phyloP scores from a whole-genome alignment of 495 filamentous ascomycete genomes.

The Neurospora sp. region DNA sequence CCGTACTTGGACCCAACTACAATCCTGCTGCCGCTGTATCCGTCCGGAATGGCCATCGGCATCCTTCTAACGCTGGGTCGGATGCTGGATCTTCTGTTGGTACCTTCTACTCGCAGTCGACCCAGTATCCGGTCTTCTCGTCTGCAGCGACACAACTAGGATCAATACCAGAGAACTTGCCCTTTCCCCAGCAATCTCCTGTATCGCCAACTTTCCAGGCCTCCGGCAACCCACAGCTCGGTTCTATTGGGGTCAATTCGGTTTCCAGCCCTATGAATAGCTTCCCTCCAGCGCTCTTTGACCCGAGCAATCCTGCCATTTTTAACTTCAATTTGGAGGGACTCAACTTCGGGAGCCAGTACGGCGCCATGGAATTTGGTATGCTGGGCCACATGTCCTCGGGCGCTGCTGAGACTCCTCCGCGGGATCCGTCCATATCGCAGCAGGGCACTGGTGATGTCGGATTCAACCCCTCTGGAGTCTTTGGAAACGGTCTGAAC shows the following conservation, averaged over 20 bases:
- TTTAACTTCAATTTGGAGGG: constrained; percentile 92
- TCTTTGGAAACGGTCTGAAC: constrained; percentile 33
- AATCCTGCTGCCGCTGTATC: constrained; percentile 33
- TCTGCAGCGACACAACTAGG: constrained; percentile 15
- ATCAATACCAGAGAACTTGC: constrained; percentile 34
- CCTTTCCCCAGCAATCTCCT: constrained; percentile 58
- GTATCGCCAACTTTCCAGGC: constrained; percentile 56
- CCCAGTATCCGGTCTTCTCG: constrained; percentile 27
- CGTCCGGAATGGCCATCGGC: constrained; percentile 22
- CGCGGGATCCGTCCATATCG: constrained; percentile 46
- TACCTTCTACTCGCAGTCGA: constrained; percentile 28
- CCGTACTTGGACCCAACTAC: constrained; percentile 45
- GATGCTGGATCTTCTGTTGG: constrained; percentile 22
- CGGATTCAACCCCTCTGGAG: constrained; percentile 29
- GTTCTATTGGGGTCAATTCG: constrained; percentile 20
- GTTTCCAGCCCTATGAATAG: constrained; percentile 25
- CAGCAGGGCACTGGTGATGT: constrained; percentile 28
- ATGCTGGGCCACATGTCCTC: constrained; percentile 93
- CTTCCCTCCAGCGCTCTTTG: constrained; percentile 59
- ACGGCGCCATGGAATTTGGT: constrained; percentile 84
- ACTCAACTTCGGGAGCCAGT: constrained; percentile 91
- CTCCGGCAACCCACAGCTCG: constrained; percentile 12
- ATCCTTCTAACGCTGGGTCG: constrained; percentile 21
- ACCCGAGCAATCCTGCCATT: constrained; percentile 78
- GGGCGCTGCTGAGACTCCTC: constrained; percentile 68